Evolutionary conservation across 2,329 filamentous ascomycete genomes (phyloP).

Genomic region (Penicillium sp.): DNA sequence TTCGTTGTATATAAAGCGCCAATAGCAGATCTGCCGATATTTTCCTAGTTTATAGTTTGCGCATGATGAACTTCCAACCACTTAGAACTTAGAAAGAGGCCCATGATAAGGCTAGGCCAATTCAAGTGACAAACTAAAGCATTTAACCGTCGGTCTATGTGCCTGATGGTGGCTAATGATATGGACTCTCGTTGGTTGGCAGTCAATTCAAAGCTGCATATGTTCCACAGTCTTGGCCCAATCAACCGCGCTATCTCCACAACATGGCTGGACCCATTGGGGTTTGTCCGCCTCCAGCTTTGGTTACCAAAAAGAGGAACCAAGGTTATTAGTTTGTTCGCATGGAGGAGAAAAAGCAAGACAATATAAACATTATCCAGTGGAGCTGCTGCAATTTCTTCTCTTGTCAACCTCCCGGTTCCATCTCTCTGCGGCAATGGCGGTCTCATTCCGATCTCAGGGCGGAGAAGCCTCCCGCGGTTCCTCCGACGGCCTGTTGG

Average conservation of each 20-base stretch:
- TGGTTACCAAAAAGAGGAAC: not conserved
- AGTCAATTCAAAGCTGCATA: not conserved
- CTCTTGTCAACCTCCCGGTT: not conserved
- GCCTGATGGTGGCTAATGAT: not conserved
- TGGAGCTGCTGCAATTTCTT: not conserved
- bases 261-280: slow-evolving; percentile 12
- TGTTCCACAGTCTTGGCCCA: slow-evolving; percentile 3
- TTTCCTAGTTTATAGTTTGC: not conserved
- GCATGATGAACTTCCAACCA: not conserved
- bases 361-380: not conserved
- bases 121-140: not conserved
- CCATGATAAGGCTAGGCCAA: not conserved
- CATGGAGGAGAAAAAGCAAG: not conserved
- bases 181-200: not conserved
- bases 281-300: not conserved
- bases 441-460: slow-evolving; percentile 1
- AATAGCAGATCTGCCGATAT: slow-evolving; percentile 19
- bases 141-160: not conserved
- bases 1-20: slow-evolving; percentile 27
- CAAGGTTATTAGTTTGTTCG: not conserved
- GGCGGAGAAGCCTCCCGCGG: not conserved
- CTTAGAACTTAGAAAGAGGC: not conserved
- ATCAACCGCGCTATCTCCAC: slow-evolving; percentile 9
- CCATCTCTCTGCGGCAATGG: slow-evolving; percentile 5
- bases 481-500: slow-evolving; percentile 10